Conservation (phyloP, 192 early-diverging fungal species). For the Powellomyces hirtus region DNA sequence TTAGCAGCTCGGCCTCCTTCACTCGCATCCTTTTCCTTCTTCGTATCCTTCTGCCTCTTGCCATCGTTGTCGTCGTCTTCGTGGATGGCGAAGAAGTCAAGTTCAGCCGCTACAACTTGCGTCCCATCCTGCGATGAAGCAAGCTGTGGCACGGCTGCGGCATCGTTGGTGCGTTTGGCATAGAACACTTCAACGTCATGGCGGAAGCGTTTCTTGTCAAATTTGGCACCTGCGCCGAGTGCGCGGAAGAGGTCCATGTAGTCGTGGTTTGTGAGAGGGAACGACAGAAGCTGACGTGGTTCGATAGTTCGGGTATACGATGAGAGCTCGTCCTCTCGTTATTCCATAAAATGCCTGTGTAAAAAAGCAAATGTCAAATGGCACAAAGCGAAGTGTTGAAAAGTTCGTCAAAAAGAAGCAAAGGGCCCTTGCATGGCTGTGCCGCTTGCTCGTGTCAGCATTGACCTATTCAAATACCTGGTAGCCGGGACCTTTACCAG, state of each 20-base stretch:
- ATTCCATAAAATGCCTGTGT: no score
- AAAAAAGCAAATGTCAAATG: no score
- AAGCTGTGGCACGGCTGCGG: conserved; percentile 4
- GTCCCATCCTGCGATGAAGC: neutral
- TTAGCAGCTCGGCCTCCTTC: conserved; percentile 8
- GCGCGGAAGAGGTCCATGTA: conserved; percentile 86
- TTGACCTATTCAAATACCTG: no score
- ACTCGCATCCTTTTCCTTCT: neutral
- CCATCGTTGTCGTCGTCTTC: conserved; percentile 1
- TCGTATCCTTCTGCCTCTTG: neutral
- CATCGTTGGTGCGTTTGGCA: neutral
- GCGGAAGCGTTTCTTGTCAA: conserved; percentile 79
- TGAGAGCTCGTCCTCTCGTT: no score
- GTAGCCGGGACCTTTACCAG: no score
- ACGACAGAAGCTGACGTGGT: no score
- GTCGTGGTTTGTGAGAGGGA: no score
- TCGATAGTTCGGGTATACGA: no score
- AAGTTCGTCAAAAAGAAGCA: no score
- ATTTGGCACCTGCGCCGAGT: conserved; percentile 83
- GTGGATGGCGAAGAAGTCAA: conserved; percentile 37
- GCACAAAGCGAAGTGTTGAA: no score
- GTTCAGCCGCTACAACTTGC: conserved; percentile 7
- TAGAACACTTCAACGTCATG: conserved; percentile 81
- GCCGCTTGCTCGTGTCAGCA: no score
- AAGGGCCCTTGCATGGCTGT: no score